A percentile compares a stretch with the other conserved stretches of the same genome.
These are phyloP conservation scores for Boletales sp. DNA, from an alignment of 768 basidiomycete genomes.

Conservation along the genomic window DNA sequence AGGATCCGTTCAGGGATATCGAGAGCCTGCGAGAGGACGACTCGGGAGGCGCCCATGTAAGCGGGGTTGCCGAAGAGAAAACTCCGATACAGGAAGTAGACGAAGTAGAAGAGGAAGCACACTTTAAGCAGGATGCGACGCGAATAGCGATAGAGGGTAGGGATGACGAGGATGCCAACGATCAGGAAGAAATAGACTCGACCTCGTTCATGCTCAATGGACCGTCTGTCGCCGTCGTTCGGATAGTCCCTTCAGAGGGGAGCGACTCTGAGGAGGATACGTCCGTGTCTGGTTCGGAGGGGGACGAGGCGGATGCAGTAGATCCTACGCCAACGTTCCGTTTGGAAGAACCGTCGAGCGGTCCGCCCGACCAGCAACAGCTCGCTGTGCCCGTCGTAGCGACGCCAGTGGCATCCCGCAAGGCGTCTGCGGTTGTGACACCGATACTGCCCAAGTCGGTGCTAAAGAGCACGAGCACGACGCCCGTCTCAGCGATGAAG, in stretches of 20 bases:
- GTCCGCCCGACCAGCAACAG: conserved; percentile 6
- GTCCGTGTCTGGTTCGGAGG: conserved; percentile 37
- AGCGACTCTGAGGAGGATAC: conserved; percentile 36
- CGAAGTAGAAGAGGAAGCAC: conserved; percentile 11
- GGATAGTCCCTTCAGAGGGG: conserved; percentile 43
- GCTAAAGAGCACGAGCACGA: conserved; percentile 43
- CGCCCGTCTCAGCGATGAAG: conserved; percentile 59
- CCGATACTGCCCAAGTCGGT: conserved; percentile 38
- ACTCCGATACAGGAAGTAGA: conserved; percentile 11
- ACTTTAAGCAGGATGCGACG: conserved; percentile 20
- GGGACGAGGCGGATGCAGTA: conserved; percentile 14
- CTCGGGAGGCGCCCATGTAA: conserved; percentile 24
- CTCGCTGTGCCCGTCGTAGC: neutral
- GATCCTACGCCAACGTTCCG: conserved; percentile 12
- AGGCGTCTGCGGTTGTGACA: conserved; percentile 8
- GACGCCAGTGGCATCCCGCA: conserved; percentile 21
- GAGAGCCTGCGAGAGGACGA: conserved; percentile 78
- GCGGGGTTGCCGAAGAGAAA: neutral
- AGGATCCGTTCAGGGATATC: conserved; percentile 90
- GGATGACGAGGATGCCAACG: conserved; percentile 44
- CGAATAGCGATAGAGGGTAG: conserved; percentile 42
- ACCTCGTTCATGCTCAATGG: conserved; percentile 73
- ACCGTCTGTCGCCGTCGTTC: conserved; percentile 48
- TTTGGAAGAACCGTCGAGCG: conserved; percentile 35
- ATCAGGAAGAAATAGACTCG: conserved; percentile 64